Base-by-base conservation (phyloP, 2,329 filamentous ascomycete genomes). In the Aspergillus ochraceoroseus region DNA sequence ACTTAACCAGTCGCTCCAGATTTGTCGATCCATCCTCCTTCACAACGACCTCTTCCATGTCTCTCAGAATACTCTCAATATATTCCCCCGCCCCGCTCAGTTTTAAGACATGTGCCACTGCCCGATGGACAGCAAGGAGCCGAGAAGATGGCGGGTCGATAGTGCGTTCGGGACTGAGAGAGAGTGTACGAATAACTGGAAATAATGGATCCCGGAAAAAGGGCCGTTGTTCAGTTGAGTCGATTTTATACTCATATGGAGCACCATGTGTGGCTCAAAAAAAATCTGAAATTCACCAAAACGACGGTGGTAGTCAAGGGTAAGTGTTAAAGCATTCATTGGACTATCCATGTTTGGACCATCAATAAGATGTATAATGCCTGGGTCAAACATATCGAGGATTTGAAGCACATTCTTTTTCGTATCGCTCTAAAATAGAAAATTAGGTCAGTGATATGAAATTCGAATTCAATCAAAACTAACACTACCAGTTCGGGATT, bases 91-190 rank as follows among this genome's bases (percentile, higher is more conserved):
- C 53, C 17, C 38, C 51, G 32, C 49, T 51, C n/a, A 55, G 40
- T 14, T 56, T 43, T 20, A 61, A 38, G 34, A 61, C 57, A 42
- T 37, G 46, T 30, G 56, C 47, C 43, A 61, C 56, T 14, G 53
- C 53, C 33, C 41, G 35, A 39, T 59, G 56, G 39, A 59, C 37
- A 23, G 25, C 42, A n/a, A 56, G 54, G 46, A 59, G 51, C 31
- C 47, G 44, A 40, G 46, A 32, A 35, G 54, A 54, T 44, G 57
- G 56, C 36, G 58, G 58, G 45, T 62, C 57, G 47, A 58, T 56
- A n/a, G 59, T 63, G 27, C 53, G 51, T 54, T 47, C 41, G 15
- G 45, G 36, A 32, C 44, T 63, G 13, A 63, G 49, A 26, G 32
- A 45, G 18, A 54, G 48, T 11, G 40, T 47, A 9, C 52, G 47